These are phyloP conservation scores for Sugiyamaella xylanicola DNA, from an alignment of 1,139 yeast species.

Conservation along the genomic window DNA sequence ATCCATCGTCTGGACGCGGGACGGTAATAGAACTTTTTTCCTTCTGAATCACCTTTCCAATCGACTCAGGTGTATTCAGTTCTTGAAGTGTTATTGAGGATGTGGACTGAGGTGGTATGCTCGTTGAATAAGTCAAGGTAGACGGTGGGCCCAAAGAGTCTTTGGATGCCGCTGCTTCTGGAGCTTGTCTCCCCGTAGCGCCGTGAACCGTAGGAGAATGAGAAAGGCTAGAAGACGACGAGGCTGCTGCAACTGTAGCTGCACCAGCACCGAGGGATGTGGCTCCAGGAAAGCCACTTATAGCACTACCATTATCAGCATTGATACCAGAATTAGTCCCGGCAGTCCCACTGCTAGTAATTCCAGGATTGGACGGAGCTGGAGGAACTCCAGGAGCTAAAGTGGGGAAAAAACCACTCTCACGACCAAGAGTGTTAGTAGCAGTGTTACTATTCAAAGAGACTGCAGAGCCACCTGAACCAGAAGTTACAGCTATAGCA, in stretches of 20 bases:
- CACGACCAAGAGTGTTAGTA: no score
- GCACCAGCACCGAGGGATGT: neutral
- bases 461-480: no score
- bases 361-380: neutral
- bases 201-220: slow-evolving; percentile 1
- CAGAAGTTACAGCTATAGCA: neutral
- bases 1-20: slow-evolving; percentile 39
- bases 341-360: no score
- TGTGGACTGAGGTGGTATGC: slow-evolving; percentile 6
- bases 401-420: no score
- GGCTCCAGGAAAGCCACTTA: neutral
- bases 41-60: slow-evolving; percentile 29
- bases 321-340: neutral
- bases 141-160: slow-evolving; percentile 2
- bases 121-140: neutral
- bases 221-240: slow-evolving; percentile 11
- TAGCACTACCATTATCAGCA: neutral
- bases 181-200: slow-evolving; percentile 2
- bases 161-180: neutral
- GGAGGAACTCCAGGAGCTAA: neutral
- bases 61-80: slow-evolving; percentile 24
- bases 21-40: slow-evolving; percentile 28
- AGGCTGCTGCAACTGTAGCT: slow-evolving; percentile 6
- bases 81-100: slow-evolving; percentile 10
- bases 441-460: no score